phyloP scores from a whole-genome alignment of 805 yeast species.

The Lipomyces japonicus region DNA sequence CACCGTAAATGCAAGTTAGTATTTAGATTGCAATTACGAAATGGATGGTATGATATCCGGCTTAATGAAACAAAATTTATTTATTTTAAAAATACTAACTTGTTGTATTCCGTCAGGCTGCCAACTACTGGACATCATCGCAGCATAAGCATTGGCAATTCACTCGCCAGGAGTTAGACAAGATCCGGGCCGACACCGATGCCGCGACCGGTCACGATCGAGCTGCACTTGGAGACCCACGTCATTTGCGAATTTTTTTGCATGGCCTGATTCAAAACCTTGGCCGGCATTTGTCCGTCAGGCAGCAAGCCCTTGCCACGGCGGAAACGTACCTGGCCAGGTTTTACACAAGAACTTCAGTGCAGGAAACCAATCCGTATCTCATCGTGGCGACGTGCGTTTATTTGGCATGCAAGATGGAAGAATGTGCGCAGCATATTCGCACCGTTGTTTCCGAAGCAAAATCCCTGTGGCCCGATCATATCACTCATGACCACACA shows the following conservation, averaged over 20 bases:
- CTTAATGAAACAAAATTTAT: too few species aligned
- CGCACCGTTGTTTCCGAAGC: constrained; percentile 80
- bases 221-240: constrained; percentile 41
- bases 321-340: constrained; percentile 84
- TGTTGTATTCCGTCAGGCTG: constrained; percentile 28
- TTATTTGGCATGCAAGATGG: constrained; percentile 88
- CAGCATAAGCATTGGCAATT: constrained; percentile 76
- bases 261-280: constrained; percentile 70
- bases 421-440: constrained; percentile 93
- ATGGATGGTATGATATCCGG: too few species aligned
- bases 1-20: too few species aligned
- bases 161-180: constrained; percentile 55
- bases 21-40: too few species aligned
- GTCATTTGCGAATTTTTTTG: constrained; percentile 68
- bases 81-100: too few species aligned
- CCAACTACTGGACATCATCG: constrained; percentile 37
- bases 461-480: constrained; percentile 89
- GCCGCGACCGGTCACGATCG: constrained; percentile 40
- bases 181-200: constrained; percentile 42
- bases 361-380: constrained; percentile 79
- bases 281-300: constrained; percentile 69
- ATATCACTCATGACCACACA: constrained; percentile 84
- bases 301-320: constrained; percentile 83
- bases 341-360: constrained; percentile 65
- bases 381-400: constrained; percentile 77